Evolutionary conservation across 805 yeast genomes (phyloP), one percentile per base, ranked within the genome.

Genomic region (Candida dajiaensis): DNA sequence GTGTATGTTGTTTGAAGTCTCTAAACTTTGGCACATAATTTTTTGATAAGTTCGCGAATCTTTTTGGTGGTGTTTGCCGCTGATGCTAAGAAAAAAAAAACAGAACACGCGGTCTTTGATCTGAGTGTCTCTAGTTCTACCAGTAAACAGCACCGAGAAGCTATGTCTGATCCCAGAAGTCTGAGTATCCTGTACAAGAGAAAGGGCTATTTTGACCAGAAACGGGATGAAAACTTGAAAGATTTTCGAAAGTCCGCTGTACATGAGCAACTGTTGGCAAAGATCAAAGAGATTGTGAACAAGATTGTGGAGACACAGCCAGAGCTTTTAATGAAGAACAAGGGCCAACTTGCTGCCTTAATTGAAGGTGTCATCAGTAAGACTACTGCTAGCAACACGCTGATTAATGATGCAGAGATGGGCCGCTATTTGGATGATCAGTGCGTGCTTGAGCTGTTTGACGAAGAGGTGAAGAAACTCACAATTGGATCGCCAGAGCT

Each of bases 331-430:
- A 46, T 55, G 18, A 50, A 45, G 42, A 56, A 59, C 46, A 52
- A 48, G 25, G 61, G 59, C 0, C 58, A 55, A n/a, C 45, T 55
- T 10, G 53, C 57, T 7, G 63, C 56, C 2, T 28, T 56, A 41
- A 47, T 59, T 3, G 55, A 48, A 23, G 63, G 63, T 21, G 45
- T 50, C 51, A 6, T 47, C 52, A 42, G 51, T 7, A 45, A 43
- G 38, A 47, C 22, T 23, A n/a, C 12, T 6, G 25, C 12, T 20
- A 35, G 33, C 21, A 28, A n/a, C 44, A 25, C 44, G 22, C 23
- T n/a, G 5, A 16, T 13, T 12, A 25, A 19, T 37, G 47, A 41
- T 16, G 29, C 21, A 19, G 45, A 40, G 13, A 40, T 41, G 1
- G 46, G 42, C 3, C 42, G 26, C 8, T 36, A 37, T 21, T 40